A percentile compares a stretch with the other conserved stretches of the same genome.
phyloP scores from a whole-genome alignment of 2,329 filamentous ascomycete genomes.

The Scleromitrula shiraiana region DNA sequence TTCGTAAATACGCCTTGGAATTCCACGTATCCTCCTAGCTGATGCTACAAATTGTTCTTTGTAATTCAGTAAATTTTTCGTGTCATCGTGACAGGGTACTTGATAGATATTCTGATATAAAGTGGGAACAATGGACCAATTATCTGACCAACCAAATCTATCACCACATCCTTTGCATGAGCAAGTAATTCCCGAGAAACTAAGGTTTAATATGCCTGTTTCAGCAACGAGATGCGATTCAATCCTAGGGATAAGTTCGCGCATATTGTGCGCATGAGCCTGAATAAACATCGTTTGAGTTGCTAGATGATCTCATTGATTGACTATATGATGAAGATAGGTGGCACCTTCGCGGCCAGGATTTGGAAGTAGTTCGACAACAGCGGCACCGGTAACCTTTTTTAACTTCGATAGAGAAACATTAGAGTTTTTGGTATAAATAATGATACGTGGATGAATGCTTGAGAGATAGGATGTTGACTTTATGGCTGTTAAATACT shows the following conservation, averaged over 20 bases:
- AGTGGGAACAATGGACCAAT: constrained; percentile 29
- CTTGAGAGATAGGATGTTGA: constrained; percentile 16
- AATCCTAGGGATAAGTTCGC: constrained; percentile 33
- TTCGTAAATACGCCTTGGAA: constrained; percentile 18
- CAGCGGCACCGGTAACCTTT: constrained; percentile 17
- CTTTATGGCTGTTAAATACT: constrained; percentile 18
- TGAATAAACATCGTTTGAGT: constrained; percentile 41
- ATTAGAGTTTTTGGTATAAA: constrained; percentile 23
- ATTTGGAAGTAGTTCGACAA: constrained; percentile 30
- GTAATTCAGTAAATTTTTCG: constrained; percentile 34
- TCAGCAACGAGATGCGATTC: constrained; percentile 33
- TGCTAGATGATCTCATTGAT: constrained; percentile 37
- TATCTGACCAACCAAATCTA: constrained; percentile 34
- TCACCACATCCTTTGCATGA: constrained; percentile 34
- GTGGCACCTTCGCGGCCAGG: constrained; percentile 40
- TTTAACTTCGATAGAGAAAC: constrained; percentile 16
- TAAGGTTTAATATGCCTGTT: constrained; percentile 40
- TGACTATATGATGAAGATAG: constrained; percentile 39
- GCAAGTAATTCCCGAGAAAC: constrained; percentile 32
- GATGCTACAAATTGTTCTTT: constrained; percentile 42
- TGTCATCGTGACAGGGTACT: constrained; percentile 14
- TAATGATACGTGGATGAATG: constrained; percentile 16
- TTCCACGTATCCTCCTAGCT: constrained; percentile 35
- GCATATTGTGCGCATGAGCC: constrained; percentile 35
- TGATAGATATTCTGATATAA: constrained; percentile 29